Percentiles rank a stretch among this genome's conserved stretches.
Conservation (phyloP, 2,329 filamentous ascomycete species). For the Apiospora phragmitis region DNA sequence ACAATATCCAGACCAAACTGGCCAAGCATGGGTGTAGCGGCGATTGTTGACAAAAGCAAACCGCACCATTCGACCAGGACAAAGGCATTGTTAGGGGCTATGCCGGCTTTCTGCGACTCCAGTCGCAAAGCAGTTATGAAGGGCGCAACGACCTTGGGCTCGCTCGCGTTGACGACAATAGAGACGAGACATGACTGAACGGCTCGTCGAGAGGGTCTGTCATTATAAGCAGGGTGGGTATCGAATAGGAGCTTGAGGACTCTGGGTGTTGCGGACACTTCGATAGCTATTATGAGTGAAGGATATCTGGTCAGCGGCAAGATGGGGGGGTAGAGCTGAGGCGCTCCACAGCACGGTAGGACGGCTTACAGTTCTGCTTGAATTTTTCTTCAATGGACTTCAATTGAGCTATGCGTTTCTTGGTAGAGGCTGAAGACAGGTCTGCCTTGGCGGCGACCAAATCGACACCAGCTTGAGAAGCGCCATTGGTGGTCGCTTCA, state of each 20-base stretch:
- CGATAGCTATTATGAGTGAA: slow-evolving; percentile 40
- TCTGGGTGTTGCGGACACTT: slow-evolving; percentile 48
- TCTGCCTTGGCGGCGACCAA: slow-evolving; percentile 49
- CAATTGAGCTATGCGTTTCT: slow-evolving; percentile 54
- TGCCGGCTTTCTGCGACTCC: slow-evolving; percentile 74
- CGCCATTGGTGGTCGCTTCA: slow-evolving; percentile 46
- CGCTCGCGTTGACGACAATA: slow-evolving; percentile 59
- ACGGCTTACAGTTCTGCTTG: slow-evolving; percentile 51
- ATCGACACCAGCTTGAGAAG: slow-evolving; percentile 46
- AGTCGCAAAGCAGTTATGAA: slow-evolving; percentile 68
- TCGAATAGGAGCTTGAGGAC: slow-evolving; percentile 77
- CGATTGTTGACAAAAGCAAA: slow-evolving; percentile 71
- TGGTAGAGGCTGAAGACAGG: slow-evolving; percentile 64
- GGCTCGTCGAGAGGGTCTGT: slow-evolving; percentile 79
- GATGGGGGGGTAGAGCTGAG: slow-evolving; percentile 6
- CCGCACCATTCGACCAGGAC: slow-evolving; percentile 90
- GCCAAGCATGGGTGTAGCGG: slow-evolving; percentile 62
- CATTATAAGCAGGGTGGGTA: slow-evolving; percentile 84
- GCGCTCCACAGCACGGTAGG: slow-evolving; percentile 15
- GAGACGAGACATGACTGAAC: slow-evolving; percentile 77
- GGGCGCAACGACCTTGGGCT: slow-evolving; percentile 59
- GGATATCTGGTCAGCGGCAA: slow-evolving; percentile 13
- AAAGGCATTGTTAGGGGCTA: slow-evolving; percentile 80
- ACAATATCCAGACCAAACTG: slow-evolving; percentile 67
- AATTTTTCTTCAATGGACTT: slow-evolving; percentile 58